Percentiles rank a stretch among this genome's conserved stretches.
Conservation (phyloP, 1,139 yeast genomes). For the Scheffersomyces lignicola region DNA sequence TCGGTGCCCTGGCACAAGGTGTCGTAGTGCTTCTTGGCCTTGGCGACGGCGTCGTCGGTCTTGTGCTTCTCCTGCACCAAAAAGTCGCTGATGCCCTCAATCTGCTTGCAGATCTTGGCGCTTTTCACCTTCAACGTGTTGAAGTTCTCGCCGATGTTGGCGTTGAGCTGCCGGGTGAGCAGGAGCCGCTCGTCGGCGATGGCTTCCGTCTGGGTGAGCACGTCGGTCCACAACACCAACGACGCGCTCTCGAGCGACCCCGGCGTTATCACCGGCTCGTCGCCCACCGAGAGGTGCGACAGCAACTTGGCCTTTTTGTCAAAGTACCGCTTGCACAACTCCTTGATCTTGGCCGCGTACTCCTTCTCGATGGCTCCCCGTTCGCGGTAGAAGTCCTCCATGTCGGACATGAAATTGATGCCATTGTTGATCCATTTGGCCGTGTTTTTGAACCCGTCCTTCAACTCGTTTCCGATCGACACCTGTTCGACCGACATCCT, state of each 20-base stretch:
- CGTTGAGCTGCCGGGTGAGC: constrained; percentile 61
- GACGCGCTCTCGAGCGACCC: constrained; percentile 92
- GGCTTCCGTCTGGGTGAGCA: constrained; percentile 80
- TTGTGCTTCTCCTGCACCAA: constrained; percentile 57
- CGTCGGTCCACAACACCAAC: constrained; percentile 93
- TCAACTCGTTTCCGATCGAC: constrained; percentile 66
- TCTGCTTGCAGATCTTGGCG: constrained; percentile 54
- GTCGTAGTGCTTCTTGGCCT: constrained; percentile 76
- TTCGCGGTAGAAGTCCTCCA: constrained; percentile 82
- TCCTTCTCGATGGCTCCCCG: constrained; percentile 81
- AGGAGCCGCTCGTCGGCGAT: constrained; percentile 67
- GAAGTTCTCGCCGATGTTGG: constrained; percentile 65
- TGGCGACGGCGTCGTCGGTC: constrained; percentile 65
- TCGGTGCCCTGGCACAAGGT: constrained; percentile 80
- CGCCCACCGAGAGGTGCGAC: constrained; percentile 82
- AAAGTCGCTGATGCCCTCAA: constrained; percentile 59
- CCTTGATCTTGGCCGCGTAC: constrained; percentile 67
- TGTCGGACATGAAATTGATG: constrained; percentile 70
- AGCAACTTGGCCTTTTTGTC: constrained; percentile 73
- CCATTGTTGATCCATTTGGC: constrained; percentile 77
- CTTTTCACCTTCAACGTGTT: constrained; percentile 53
- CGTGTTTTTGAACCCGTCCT: constrained; percentile 77
- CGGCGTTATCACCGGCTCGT: constrained; percentile 85
- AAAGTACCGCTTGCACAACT: constrained; percentile 67
- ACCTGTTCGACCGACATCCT: constrained; percentile 21